Conservation (phyloP, 2,329 filamentous ascomycete species). For the Monosporascus sp. region DNA sequence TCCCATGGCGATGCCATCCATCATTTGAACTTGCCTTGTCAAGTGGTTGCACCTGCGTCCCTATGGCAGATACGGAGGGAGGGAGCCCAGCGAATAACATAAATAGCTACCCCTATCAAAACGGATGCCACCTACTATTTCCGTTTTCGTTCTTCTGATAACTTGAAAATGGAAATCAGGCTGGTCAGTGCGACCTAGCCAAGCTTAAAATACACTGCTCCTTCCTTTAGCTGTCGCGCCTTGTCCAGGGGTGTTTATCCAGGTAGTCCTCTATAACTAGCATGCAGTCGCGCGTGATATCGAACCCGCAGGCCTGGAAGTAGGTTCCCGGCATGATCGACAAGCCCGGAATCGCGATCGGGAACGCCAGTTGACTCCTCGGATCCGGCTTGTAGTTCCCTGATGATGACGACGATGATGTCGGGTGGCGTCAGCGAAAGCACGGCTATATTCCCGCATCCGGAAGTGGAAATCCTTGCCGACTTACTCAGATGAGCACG, state of each 20-base stretch:
- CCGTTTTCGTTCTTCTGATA: no score
- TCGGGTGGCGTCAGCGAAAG: no score
- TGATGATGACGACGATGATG: not conserved
- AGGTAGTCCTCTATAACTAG: conserved; percentile 26
- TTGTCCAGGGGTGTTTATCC: no score
- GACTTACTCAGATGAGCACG: conserved; percentile 20
- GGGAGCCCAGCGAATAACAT: not conserved
- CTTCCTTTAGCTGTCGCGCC: no score
- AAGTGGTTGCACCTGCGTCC: conserved; percentile 27
- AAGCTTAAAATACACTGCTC: no score
- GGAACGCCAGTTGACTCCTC: conserved; percentile 20
- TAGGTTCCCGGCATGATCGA: conserved; percentile 23
- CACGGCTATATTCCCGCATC: not conserved
- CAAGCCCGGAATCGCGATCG: conserved; percentile 17
- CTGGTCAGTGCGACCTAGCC: no score
- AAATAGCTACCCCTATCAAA: no score
- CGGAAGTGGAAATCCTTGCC: not conserved
- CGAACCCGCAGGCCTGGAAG: no score
- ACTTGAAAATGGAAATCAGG: no score
- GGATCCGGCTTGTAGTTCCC: conserved; percentile 18
- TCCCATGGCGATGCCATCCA: conserved; percentile 29
- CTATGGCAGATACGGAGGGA: conserved; percentile 28
- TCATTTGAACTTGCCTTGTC: conserved; percentile 24
- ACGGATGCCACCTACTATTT: no score
- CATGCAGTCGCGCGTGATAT: conserved; percentile 24